Base-by-base conservation (phyloP, 1,139 yeast genomes). In the Protomyces inouyei region DNA sequence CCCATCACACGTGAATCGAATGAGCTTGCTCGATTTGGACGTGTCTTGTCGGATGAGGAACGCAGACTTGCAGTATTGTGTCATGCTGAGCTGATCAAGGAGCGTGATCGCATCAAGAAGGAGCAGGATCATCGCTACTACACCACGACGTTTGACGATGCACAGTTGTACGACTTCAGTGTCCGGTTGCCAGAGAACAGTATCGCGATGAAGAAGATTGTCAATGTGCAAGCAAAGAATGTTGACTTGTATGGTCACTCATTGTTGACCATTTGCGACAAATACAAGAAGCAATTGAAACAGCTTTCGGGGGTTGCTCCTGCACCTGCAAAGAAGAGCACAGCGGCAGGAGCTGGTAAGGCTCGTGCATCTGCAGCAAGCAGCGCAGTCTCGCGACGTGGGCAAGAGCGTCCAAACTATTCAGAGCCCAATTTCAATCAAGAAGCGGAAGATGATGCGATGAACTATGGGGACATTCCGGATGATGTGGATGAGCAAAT, bases 381-480 rank as follows among this genome's bases (percentile, higher is more conserved):
- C 8, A 9, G n/a, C 10, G 40, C 28, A 25, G n/a, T 21, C 3
- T 2, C 32, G 10, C n/a, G 55, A 23, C 23, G 51, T 3, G 28
- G 51, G 21, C 8, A 28, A 18, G 14, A 32, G 14, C 59, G 59
- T 32, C 64, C 64, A 12, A 46, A 55, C 18, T 55, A 60, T 16
- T 28, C 46, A 35, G 64, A 54, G 48, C 63, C 63, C 21, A 28
- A 52, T 21, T 59, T 59, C 36, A 40, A 59, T 6, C 55, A 59
- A 43, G 55, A 43, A 14, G 51, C 48, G n/a, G 63, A 59, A 14
- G 63, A 59, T 21, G 55, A 52, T 35, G 63, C 52, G 45, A 48
- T 40, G 35, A 52, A 59, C 21, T 59, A 52, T 40, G 48, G 48
- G 8, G 43, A 12, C 5, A 14, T 37, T n/a, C 14, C 14, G 14